phyloP scores from a whole-genome alignment of 768 basidiomycete species.

The Tubosaeta sp. region DNA sequence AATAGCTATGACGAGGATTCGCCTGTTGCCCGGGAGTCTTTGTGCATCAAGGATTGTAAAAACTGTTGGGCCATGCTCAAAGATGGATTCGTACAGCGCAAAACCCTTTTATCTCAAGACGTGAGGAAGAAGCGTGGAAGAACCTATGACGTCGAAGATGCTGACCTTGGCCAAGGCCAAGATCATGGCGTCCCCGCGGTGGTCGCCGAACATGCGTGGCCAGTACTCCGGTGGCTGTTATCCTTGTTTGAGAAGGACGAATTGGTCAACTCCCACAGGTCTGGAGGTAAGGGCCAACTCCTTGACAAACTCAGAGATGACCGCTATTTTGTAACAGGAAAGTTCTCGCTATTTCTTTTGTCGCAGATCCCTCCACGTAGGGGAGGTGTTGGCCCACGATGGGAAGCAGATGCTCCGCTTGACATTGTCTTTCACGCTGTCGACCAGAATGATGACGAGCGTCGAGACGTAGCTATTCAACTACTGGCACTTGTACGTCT shows the following conservation, averaged over 20 bases:
- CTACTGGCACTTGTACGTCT: conserved; percentile 30
- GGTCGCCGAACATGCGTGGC: conserved; percentile 66
- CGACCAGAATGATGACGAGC: conserved; percentile 28
- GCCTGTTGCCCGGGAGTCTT: conserved; percentile 50
- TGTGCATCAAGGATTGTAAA: conserved; percentile 49
- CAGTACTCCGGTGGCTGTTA: conserved; percentile 65
- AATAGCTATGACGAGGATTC: conserved; percentile 49
- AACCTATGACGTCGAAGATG: conserved; percentile 23
- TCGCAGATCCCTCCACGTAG: conserved; percentile 56
- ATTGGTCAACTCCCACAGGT: conserved; percentile 25
- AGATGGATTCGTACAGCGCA: conserved; percentile 47
- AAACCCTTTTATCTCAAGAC: conserved; percentile 16
- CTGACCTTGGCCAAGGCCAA: conserved; percentile 21
- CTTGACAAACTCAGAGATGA: conserved; percentile 6
- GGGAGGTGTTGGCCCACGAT: conserved; percentile 43
- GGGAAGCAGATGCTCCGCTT: conserved; percentile 51
- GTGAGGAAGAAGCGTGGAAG: conserved; percentile 32
- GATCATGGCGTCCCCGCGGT: conserved; percentile 20
- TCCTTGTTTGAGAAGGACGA: conserved; percentile 69
- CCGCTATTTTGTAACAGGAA: conserved; percentile 25
- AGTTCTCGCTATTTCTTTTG: conserved; percentile 51
- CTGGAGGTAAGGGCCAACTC: conserved; percentile 21
- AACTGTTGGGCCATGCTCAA: conserved; percentile 60
- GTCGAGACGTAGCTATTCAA: conserved; percentile 33
- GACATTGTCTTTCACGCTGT: conserved; percentile 42